Evolutionary conservation across 1,284 basidiomycete genomes (phyloP).

Genomic region (Taiwanofungus camphoratus): DNA sequence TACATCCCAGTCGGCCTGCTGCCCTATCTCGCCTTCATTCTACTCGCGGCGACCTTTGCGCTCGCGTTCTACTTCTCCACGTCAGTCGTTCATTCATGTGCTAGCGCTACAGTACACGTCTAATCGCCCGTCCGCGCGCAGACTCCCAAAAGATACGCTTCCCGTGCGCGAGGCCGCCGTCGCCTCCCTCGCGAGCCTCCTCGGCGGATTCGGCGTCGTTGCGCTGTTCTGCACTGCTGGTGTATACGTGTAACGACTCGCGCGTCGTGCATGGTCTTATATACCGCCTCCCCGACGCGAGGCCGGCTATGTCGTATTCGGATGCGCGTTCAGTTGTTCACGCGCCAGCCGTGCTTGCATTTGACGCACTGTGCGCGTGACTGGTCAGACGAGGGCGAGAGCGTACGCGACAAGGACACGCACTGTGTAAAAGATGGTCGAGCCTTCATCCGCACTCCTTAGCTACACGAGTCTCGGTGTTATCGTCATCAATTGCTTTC

Average conservation of each 20-base stretch:
- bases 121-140: slow-evolving; percentile 28
- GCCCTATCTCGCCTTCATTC: slow-evolving; percentile 68
- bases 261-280: slow-evolving; percentile 1
- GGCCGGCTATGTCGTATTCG: slow-evolving; percentile 51
- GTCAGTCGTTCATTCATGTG: slow-evolving; percentile 38
- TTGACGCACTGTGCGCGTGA: slow-evolving; percentile 47
- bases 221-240: slow-evolving; percentile 83
- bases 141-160: slow-evolving; percentile 64
- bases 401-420: slow-evolving; percentile 22
- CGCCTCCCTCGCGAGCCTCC: slow-evolving; percentile 65
- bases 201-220: slow-evolving; percentile 82
- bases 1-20: slow-evolving; percentile 59
- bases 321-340: slow-evolving; percentile 69
- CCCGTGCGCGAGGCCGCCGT: slow-evolving; percentile 68
- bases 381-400: slow-evolving; percentile 3
- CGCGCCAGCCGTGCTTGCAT: slow-evolving; percentile 73
- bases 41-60: slow-evolving; percentile 68
- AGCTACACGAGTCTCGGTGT: slow-evolving; percentile 48
- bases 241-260: slow-evolving; percentile 66
- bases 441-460: slow-evolving; percentile 87
- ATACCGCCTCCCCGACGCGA: too few species aligned
- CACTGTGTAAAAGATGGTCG: slow-evolving; percentile 79
- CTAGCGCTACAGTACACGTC: slow-evolving; percentile 12
- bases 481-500: not conserved
- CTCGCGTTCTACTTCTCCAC: slow-evolving; percentile 88